Conservation (phyloP, 345 rosid species). For the Heritiera fomes region DNA sequence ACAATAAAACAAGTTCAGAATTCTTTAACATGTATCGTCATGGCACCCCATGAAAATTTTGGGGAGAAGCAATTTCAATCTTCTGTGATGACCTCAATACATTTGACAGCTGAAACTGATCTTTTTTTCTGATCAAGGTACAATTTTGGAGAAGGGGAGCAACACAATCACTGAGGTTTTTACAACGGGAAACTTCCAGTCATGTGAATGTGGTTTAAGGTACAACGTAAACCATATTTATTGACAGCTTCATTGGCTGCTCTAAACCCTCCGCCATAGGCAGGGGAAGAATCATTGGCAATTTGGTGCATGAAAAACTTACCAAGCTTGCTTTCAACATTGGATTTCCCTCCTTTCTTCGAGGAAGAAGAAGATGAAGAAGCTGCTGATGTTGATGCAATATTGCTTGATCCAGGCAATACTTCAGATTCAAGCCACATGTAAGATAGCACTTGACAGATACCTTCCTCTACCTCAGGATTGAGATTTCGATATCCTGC, state of each 20-base stretch:
- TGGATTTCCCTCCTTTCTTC: constrained; percentile 75
- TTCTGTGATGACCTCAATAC: constrained; percentile 18
- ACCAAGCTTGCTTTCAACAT: constrained; percentile 73
- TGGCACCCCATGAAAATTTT: constrained; percentile 32
- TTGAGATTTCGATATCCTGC: constrained; percentile 79
- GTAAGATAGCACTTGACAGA: constrained; percentile 86
- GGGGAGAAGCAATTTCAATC: constrained; percentile 27
- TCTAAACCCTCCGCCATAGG: constrained; percentile 88
- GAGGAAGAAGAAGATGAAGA: constrained; percentile 54
- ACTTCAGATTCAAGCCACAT: constrained; percentile 99
- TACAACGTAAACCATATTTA: constrained; percentile 70
- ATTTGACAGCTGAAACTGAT: too few relatives aligned
- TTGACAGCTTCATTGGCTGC: constrained; percentile 79
- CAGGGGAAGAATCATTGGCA: constrained; percentile 77
- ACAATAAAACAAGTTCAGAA: neutral
- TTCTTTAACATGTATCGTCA: constrained; percentile 9
- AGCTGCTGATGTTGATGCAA: constrained; percentile 56
- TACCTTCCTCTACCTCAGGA: constrained; percentile 96
- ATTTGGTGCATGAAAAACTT: constrained; percentile 90
- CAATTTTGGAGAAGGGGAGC: neutral
- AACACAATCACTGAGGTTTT: constrained; percentile 17
- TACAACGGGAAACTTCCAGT: constrained; percentile 74
- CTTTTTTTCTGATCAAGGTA: neutral
- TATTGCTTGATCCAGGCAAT: constrained; percentile 47
- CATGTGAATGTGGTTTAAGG: constrained; percentile 65